Conservation (phyloP, 2,329 filamentous ascomycete species). For the Curvularia sp. region DNA sequence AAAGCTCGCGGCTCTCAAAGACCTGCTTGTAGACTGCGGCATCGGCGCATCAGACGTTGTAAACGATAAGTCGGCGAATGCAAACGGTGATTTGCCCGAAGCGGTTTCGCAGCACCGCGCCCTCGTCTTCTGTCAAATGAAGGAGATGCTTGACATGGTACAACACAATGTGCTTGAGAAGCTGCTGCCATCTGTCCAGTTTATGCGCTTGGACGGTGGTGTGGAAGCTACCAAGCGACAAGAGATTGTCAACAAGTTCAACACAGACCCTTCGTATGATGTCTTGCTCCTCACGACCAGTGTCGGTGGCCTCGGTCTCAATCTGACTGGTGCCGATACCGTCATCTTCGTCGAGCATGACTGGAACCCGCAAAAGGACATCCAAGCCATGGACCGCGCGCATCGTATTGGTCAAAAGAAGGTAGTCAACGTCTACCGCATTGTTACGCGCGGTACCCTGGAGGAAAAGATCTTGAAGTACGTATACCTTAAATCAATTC, state of each 20-base stretch:
- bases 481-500: conserved; percentile 38
- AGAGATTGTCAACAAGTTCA: conserved; percentile 98
- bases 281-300: conserved; percentile 92
- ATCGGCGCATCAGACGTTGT: conserved; percentile 71
- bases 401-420: conserved; percentile 99
- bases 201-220: conserved; percentile 88
- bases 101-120: conserved; percentile 96
- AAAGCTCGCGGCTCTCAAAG: conserved; percentile 87
- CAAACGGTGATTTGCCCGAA: conserved; percentile 66
- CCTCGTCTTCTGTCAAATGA: conserved; percentile 98
- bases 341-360: conserved; percentile 99
- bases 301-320: conserved; percentile 92
- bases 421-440: conserved; percentile 97
- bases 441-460: conserved; percentile 93
- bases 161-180: conserved; percentile 90
- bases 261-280: conserved; percentile 95
- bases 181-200: conserved; percentile 91
- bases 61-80: conserved; percentile 55
- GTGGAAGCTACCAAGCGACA: conserved; percentile 94
- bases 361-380: conserved; percentile 98
- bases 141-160: conserved; percentile 99
- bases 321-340: conserved; percentile 94
- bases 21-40: conserved; percentile 96
- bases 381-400: conserved; percentile 98
- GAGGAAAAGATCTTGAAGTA: conserved; percentile 96